Conservation (phyloP, 768 basidiomycete genomes). For the Mycena pura region DNA sequence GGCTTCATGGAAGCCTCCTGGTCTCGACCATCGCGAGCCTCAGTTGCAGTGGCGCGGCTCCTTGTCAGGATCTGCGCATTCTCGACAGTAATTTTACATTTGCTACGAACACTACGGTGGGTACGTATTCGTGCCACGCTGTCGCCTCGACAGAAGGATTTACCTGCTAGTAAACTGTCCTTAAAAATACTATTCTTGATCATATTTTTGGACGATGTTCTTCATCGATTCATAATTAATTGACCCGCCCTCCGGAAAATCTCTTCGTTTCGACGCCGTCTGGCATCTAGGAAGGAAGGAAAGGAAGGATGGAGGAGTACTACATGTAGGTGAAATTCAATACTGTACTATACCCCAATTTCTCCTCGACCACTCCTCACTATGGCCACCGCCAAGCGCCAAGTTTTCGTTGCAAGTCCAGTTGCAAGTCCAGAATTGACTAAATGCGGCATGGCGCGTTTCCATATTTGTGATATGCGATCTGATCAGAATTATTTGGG, state of each 20-base stretch:
- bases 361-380: too few relatives aligned
- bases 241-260: too few relatives aligned
- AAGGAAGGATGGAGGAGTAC: too few relatives aligned
- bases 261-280: too few relatives aligned
- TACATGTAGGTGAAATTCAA: too few relatives aligned
- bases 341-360: too few relatives aligned
- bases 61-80: conserved; percentile 29
- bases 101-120: conserved; percentile 7
- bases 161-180: conserved; percentile 5
- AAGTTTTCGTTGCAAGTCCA: neutral
- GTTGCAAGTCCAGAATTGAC: neutral
- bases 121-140: conserved; percentile 21
- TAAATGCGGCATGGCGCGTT: conserved; percentile 12
- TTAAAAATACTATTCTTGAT: too few relatives aligned
- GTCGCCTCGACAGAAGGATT: conserved; percentile 15
- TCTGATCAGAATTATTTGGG: conserved; percentile 6
- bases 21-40: conserved; percentile 33
- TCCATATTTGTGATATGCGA: conserved; percentile 10
- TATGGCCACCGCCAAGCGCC: too few relatives aligned
- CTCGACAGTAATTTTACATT: conserved; percentile 5
- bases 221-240: too few relatives aligned
- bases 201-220: too few relatives aligned
- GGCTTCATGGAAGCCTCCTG: conserved; percentile 33
- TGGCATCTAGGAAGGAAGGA: too few relatives aligned
- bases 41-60: conserved; percentile 41